Evolutionary conservation across 495 filamentous ascomycete genomes (phyloP).

Genomic region (Penicillium cataractarum): DNA sequence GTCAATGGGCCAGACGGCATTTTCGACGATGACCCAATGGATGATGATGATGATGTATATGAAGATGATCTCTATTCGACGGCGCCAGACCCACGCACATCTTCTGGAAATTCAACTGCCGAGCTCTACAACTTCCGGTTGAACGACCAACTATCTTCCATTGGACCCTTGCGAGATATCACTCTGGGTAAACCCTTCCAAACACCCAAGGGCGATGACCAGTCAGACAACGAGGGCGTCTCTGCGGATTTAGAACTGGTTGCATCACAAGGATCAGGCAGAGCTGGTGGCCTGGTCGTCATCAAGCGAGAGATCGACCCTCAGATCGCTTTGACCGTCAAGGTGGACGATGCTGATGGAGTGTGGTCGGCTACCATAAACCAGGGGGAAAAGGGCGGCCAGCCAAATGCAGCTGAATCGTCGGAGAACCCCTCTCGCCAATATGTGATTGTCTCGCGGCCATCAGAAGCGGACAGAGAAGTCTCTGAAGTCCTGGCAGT

Average conservation of each 20-base stretch:
- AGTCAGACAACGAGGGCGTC: conserved; percentile 36
- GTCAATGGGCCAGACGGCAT: conserved; percentile 44
- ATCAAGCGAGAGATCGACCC: conserved; percentile 77
- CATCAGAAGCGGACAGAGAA: conserved; percentile 38
- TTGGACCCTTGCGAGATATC: conserved; percentile 76
- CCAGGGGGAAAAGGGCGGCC: conserved; percentile 13
- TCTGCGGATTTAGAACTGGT: conserved; percentile 69
- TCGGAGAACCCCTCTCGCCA: conserved; percentile 41
- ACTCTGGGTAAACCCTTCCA: conserved; percentile 58
- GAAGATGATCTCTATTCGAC: conserved; percentile 74
- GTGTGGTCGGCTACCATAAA: conserved; percentile 43
- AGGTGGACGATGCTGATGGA: conserved; percentile 35
- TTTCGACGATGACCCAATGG: conserved; percentile 57
- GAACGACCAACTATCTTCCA: conserved; percentile 74
- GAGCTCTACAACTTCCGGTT: conserved; percentile 73
- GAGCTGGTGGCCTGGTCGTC: conserved; percentile 69
- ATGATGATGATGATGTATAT: conserved; percentile 67
- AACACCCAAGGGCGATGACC: conserved; percentile 1
- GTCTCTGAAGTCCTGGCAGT: conserved; percentile 43
- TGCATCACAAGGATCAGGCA: conserved; percentile 68
- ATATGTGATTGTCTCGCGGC: conserved; percentile 45
- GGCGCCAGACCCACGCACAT: conserved; percentile 37
- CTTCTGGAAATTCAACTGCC: conserved; percentile 27
- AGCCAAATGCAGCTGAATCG: conserved; percentile 53
- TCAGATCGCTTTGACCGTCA: conserved; percentile 60